Conservation (phyloP, 73 alveolate species). For the Symbiodinium natans region DNA sequence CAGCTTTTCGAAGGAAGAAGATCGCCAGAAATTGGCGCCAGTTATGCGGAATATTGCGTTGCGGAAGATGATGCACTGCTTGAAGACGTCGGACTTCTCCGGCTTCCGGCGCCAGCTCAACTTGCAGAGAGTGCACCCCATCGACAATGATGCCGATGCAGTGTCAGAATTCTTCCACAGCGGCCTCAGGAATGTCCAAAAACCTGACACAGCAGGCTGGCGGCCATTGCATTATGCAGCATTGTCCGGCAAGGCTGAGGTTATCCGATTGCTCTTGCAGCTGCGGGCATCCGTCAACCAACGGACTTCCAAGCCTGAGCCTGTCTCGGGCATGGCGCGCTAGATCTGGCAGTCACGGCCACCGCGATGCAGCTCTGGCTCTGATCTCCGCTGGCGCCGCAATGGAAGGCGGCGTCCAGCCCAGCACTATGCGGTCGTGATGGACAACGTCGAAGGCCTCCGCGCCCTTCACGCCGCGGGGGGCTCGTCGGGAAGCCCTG, state of each 20-base stretch:
- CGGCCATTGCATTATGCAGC: not conserved
- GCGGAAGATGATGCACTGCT: not conserved
- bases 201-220: not conserved
- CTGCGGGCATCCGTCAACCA: not conserved
- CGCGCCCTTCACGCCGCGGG: not conserved
- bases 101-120: not conserved
- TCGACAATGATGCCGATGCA: too few species aligned
- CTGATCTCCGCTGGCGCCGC: not conserved
- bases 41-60: not conserved
- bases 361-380: not conserved
- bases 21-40: not conserved
- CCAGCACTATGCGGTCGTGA: not conserved
- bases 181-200: not conserved
- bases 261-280: not conserved
- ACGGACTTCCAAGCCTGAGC: not conserved
- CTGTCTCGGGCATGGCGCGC: not conserved
- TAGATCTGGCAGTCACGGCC: not conserved
- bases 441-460: not conserved
- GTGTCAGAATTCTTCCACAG: not conserved
- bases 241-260: not conserved
- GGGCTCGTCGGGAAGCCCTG: not conserved
- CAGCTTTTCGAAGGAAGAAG: not conserved
- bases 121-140: not conserved
- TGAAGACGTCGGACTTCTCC: not conserved
- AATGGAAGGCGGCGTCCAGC: not conserved